A percentile compares a stretch with the other conserved stretches of the same genome.
phyloP scores from a whole-genome alignment of 2,329 filamentous ascomycete genomes.

The Colletotrichum euphorbiae region DNA sequence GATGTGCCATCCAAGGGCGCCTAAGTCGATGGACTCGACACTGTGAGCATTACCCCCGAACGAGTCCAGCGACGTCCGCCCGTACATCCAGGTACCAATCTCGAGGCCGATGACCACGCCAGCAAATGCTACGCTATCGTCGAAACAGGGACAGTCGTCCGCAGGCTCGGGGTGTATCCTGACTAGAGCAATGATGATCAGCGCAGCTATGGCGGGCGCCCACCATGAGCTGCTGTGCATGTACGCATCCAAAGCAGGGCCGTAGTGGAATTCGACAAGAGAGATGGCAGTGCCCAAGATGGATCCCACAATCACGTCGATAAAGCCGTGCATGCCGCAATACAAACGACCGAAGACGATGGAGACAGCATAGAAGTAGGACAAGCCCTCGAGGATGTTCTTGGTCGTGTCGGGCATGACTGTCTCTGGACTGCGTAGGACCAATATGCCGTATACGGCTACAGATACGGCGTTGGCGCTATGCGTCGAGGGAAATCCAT shows the following conservation, averaged over 20 bases:
- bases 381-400: slow-evolving; percentile 72
- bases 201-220: slow-evolving; percentile 71
- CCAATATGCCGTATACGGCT: slow-evolving; percentile 82
- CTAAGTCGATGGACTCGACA: slow-evolving; percentile 72
- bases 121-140: slow-evolving; percentile 93
- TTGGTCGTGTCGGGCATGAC: slow-evolving; percentile 69
- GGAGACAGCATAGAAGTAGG: slow-evolving; percentile 87
- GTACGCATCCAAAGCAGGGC: slow-evolving; percentile 74
- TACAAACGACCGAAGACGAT: slow-evolving; percentile 94
- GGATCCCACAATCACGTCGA: slow-evolving; percentile 88
- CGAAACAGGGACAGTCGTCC: slow-evolving; percentile 96
- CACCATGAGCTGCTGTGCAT: slow-evolving; percentile 73
- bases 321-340: slow-evolving; percentile 98
- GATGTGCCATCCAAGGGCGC: slow-evolving; percentile 73
- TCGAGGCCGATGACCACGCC: slow-evolving; percentile 90
- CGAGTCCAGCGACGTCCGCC: slow-evolving; percentile 61
- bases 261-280: slow-evolving; percentile 70
- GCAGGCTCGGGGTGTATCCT: slow-evolving; percentile 95
- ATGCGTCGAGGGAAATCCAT: slow-evolving; percentile 97
- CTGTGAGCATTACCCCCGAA: slow-evolving; percentile 58
- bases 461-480: slow-evolving; percentile 97
- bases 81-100: slow-evolving; percentile 85
- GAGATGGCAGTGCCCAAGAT: slow-evolving; percentile 77
- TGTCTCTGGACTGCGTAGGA: slow-evolving; percentile 74
- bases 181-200: slow-evolving; percentile 80